Conservation (phyloP, 2,329 filamentous ascomycete species). For the Fusarium temperatum region DNA sequence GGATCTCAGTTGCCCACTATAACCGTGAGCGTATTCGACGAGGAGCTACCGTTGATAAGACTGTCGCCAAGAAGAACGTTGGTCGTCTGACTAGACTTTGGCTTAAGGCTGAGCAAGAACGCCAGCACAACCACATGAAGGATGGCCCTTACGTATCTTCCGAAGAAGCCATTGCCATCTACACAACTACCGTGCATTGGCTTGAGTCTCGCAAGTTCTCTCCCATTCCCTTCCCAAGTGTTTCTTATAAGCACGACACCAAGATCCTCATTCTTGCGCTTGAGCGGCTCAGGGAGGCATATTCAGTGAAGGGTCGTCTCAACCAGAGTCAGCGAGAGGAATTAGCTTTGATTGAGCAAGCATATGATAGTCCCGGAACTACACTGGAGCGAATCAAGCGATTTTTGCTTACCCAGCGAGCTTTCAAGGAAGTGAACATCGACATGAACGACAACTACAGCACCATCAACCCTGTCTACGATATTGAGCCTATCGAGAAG, state of each 20-base stretch:
- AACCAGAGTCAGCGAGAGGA: conserved; percentile 99
- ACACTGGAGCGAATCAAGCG: conserved; percentile 97
- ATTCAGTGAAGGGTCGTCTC: conserved; percentile 94
- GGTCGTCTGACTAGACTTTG: conserved; percentile 93
- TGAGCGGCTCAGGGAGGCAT: conserved; percentile 91
- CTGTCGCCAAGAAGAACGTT: conserved; percentile 98
- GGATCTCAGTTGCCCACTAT: conserved; percentile 99
- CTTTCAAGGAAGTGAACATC: conserved; percentile 99
- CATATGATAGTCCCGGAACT: conserved; percentile 96
- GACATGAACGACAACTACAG: conserved; percentile 99
- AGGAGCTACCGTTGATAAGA: conserved; percentile 98
- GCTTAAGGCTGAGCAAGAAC: conserved; percentile 97
- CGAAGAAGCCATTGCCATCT: conserved; percentile 97
- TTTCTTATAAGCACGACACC: conserved; percentile 99
- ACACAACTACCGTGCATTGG: conserved; percentile 99
- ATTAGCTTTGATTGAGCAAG: conserved; percentile 94
- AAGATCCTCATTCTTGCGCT: conserved; percentile 97
- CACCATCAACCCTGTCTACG: conserved; percentile 98
- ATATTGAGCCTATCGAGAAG: conserved; percentile 99
- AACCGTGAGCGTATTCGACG: conserved; percentile 96
- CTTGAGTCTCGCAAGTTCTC: conserved; percentile 98
- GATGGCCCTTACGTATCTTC: conserved; percentile 98
- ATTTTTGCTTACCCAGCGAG: conserved; percentile 94
- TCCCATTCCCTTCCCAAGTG: conserved; percentile 97
- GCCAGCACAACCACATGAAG: conserved; percentile 99